Evolutionary conservation across 2,329 filamentous ascomycete species (phyloP), one percentile per base, ranked within the genome.

Genomic region (Ophioceras dolichostomum): DNA sequence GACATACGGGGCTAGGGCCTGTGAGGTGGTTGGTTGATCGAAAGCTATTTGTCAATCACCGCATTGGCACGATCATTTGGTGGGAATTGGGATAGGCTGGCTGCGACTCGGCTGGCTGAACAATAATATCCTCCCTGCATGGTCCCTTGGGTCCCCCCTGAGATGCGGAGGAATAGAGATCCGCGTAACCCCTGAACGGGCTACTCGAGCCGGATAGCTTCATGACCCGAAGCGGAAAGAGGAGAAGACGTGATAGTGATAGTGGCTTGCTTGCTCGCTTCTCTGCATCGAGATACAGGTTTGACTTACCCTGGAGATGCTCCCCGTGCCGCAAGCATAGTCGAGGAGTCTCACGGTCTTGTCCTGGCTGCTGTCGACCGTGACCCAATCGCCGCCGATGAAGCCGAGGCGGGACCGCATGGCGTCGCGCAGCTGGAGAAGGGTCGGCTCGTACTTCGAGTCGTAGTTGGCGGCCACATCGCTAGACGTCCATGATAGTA

Each of bases 241-340:
- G n/a, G n/a, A n/a, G n/a, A n/a, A n/a, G n/a, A n/a, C n/a, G n/a
- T n/a, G n/a, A n/a, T n/a, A n/a, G n/a, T n/a, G n/a, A n/a, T n/a
- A n/a, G n/a, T n/a, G n/a, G n/a, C n/a, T n/a, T n/a, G n/a, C 8
- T 32, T 14, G 14, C 21, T 34, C 6, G 27, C 21, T 12, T 12
- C 29, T 19, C 20, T 4, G 3, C 8, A 24, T 14, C 6, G 10
- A 9, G 5, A 32, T 14, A 18, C 5, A 9, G 1, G 19, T 32
- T 12, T 10, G 17, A 58, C 66, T 46, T 51, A 81, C 78, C 54
- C 70, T 66, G 10, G 79, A 79, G 43, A 83, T 63, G 38, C 73
- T 56, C 2, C 80, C 80, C 5, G 79, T 78, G 8, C 83, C 83
- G 50, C 82, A 87, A 13, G 83, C 83, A 55, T 87, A 88, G 52